Evolutionary conservation across 139 green algal species (phyloP).

Genomic region (Chlorella vulgaris): DNA sequence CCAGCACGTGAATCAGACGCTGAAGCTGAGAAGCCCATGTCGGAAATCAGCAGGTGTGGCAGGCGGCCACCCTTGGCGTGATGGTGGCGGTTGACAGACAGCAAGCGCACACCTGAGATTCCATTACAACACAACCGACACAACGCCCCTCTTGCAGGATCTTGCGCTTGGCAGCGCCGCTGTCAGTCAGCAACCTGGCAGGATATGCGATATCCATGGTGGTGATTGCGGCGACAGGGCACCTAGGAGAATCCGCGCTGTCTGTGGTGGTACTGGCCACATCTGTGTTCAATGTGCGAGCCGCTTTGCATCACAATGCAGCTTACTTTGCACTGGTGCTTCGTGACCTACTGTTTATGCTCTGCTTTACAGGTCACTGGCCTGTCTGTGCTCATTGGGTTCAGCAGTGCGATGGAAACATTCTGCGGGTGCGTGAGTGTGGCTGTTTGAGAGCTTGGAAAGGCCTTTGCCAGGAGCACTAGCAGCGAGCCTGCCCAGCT

Average conservation of each 20-base stretch:
- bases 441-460: neutral
- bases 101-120: too few relatives aligned
- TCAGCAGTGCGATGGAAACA: conserved; percentile 74
- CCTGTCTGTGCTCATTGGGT: conserved; percentile 55
- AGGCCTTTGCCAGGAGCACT: too few relatives aligned
- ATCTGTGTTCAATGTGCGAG: conserved; percentile 77
- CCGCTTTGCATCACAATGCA: too few relatives aligned
- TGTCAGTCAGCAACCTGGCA: conserved; percentile 22
- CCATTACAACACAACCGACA: neutral
- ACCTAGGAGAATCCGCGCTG: conserved; percentile 40
- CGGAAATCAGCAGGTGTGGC: neutral
- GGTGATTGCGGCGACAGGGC: conserved; percentile 26
- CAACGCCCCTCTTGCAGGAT: neutral
- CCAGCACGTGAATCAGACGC: too few relatives aligned
- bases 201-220: conserved; percentile 29
- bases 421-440: conserved; percentile 13
- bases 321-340: too few relatives aligned
- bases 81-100: too few relatives aligned
- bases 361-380: too few relatives aligned
- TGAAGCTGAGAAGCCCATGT: neutral
- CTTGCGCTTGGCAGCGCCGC: conserved; percentile 15
- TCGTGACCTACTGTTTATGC: too few relatives aligned
- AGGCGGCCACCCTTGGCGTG: too few relatives aligned
- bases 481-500: too few relatives aligned
- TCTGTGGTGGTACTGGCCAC: conserved; percentile 55